These are phyloP conservation scores for Lentinula boryana DNA, from an alignment of 768 basidiomycete genomes.

Conservation along the genomic window DNA sequence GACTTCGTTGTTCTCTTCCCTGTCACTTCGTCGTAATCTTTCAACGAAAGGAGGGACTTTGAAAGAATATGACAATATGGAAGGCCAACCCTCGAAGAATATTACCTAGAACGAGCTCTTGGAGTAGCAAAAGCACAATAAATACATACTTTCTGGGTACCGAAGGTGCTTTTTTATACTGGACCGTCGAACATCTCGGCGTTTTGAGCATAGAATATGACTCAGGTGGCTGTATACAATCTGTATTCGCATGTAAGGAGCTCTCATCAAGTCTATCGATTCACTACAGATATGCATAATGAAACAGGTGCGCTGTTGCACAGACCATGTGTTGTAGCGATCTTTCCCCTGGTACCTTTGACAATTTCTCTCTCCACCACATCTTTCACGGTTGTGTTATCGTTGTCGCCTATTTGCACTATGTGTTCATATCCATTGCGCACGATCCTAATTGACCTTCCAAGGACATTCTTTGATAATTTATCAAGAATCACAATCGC, in stretches of 20 bases:
- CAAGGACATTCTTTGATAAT: background rate
- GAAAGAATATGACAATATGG: background rate
- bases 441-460: background rate
- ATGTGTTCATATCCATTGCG: constrained; percentile 44
- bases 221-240: constrained; percentile 57
- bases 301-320: constrained; percentile 36
- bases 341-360: constrained; percentile 70
- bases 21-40: background rate
- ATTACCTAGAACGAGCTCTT: constrained; percentile 18
- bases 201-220: constrained; percentile 33
- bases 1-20: background rate
- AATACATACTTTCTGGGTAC: constrained; percentile 65
- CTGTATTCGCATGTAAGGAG: constrained; percentile 68
- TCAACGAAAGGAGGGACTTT: no score
- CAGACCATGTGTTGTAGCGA: constrained; percentile 28
- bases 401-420: constrained; percentile 64
- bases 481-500: no score
- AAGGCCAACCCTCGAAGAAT: background rate
- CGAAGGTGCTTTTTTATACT: constrained; percentile 39
- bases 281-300: constrained; percentile 61
- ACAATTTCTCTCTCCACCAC: constrained; percentile 70
- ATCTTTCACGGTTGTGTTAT: constrained; percentile 80
- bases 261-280: constrained; percentile 7
- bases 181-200: no score
- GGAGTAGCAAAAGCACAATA: constrained; percentile 69